Evolutionary conservation across 2,329 filamentous ascomycete species (phyloP), one percentile per base, ranked within the genome.

Genomic region (Colletotrichum lindemuthianum): DNA sequence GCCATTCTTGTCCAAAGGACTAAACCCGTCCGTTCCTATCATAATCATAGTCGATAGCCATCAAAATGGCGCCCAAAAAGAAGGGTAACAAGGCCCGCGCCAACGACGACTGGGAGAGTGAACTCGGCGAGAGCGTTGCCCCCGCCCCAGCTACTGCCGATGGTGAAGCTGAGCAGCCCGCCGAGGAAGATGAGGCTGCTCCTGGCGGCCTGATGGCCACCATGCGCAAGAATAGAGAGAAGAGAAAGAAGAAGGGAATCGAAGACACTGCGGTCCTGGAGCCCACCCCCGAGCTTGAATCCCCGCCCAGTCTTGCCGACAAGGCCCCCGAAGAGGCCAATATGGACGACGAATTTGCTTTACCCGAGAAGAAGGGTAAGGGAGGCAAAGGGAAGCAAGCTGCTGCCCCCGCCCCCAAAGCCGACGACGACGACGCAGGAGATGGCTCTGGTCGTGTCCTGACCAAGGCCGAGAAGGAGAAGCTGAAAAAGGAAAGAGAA

Each of bases 391-490:
- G 72, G 47, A 72, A 81, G 68, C 77, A 79, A 47, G 74, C 78
- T 15, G 76, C 82, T 68, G 80, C 82, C 5, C 81, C 81, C 2
- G 72, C 75, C 3, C 70, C 78, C 45, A 72, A 74, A 7, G 82
- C 80, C 12, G 80, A 73, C 6, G 84, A 80, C 32, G 84, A 82
- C 6, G 84, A 82, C 2, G 84, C 83, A 16, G 84, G 83, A 15
- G 83, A 80, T 10, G 82, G 82, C 64, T 24, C 24, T 24, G 90
- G 90, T 48, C 87, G 89, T 59, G 85, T 98, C 52, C 89, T 98
- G 81, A 97, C 93, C 43, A 99, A 98, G 87, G 96, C 96, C 63
- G 94, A 99, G 82, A 99, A 99, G 83, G 96, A 99, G 78, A 97
- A 93, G 80, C 85, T 95, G 74, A 98, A 95, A 86, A 99, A 97